Evolutionary conservation across 2,329 filamentous ascomycete species (phyloP).

Genomic region (Diaporthe citri): DNA sequence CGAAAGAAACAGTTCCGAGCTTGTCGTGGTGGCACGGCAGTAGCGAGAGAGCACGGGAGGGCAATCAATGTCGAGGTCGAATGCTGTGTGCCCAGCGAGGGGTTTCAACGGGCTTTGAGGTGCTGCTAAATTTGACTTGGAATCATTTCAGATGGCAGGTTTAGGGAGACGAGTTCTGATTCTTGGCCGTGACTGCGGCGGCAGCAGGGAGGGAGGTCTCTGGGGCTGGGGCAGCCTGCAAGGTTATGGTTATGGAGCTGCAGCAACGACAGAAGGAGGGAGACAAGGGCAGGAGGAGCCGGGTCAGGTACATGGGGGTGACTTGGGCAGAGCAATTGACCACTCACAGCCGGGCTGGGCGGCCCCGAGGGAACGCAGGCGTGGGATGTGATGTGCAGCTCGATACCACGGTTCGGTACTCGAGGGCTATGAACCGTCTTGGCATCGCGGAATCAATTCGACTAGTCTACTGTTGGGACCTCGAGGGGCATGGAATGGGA

Average conservation of each 20-base stretch:
- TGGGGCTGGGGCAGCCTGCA: constrained; percentile 4
- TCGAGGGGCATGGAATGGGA: neutral
- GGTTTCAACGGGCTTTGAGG: constrained; percentile 7
- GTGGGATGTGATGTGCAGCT: constrained; percentile 18
- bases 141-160: constrained; percentile 23
- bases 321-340: neutral
- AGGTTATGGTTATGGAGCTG: neutral
- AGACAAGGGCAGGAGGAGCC: constrained; percentile 8
- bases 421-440: constrained; percentile 1
- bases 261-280: neutral
- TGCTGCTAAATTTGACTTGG: constrained; percentile 23
- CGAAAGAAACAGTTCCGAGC: neutral
- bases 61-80: neutral
- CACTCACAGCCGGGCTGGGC: neutral
- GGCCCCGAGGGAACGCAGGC: neutral
- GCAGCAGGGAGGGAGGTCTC: constrained; percentile 3
- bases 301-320: constrained; percentile 12
- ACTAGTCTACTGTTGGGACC: neutral
- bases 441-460: neutral
- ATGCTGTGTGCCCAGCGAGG: neutral
- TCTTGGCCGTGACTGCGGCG: constrained; percentile 1
- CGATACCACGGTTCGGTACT: constrained; percentile 25
- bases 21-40: neutral
- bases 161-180: constrained; percentile 22
- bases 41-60: neutral